Conservation (phyloP, 2,329 filamentous ascomycete species). For the Bipolaris bicolor region DNA sequence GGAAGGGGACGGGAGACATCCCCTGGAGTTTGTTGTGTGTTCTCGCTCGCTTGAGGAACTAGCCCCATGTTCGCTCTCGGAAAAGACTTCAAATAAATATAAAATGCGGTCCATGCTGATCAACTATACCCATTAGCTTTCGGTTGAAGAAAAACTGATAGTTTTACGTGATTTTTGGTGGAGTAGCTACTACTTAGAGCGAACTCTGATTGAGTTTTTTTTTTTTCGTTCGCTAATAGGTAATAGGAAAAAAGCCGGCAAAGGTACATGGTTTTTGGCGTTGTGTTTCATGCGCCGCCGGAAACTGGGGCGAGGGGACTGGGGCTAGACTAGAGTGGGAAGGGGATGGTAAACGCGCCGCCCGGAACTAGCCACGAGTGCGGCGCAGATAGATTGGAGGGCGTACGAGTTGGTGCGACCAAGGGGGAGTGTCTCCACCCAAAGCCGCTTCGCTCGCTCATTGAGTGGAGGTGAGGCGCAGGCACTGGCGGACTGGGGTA, state of each 20-base stretch:
- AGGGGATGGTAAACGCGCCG: no score
- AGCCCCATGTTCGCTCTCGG: no score
- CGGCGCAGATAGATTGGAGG: slow-evolving; percentile 14
- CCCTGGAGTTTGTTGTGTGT: no score
- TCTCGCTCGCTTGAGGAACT: no score
- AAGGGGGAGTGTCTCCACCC: not conserved
- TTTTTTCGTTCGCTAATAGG: no score
- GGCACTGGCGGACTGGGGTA: not conserved
- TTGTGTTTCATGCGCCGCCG: slow-evolving; percentile 11
- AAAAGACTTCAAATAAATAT: no score
- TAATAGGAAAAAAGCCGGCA: not conserved
- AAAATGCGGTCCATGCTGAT: not conserved
- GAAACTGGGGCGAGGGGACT: no score
- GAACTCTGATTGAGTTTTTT: no score
- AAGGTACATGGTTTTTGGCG: slow-evolving; percentile 7
- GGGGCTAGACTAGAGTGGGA: no score
- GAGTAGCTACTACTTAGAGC: not conserved
- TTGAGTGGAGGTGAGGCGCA: not conserved
- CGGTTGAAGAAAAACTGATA: not conserved
- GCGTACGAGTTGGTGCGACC: slow-evolving; percentile 4
- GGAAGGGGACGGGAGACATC: no score
- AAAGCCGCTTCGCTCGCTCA: no score
- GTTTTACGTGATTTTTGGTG: not conserved
- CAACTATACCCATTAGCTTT: not conserved
- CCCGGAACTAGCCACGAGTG: slow-evolving; percentile 9